These are phyloP conservation scores for Malassezia sp. DNA, from an alignment of 1,284 basidiomycete genomes.

Conservation along the genomic window DNA sequence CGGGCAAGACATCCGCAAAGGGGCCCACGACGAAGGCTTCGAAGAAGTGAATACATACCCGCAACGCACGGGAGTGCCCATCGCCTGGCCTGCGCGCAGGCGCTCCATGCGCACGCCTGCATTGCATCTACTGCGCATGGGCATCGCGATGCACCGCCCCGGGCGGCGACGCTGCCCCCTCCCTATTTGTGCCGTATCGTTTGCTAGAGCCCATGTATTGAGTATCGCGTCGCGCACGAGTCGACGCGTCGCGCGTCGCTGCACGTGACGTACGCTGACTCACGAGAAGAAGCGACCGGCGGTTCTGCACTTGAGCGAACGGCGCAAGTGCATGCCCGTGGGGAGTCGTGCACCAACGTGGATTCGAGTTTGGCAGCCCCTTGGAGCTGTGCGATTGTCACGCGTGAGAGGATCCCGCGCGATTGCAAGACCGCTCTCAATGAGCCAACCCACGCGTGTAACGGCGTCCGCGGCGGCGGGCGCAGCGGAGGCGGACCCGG, in stretches of 20 bases:
- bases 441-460: constrained; percentile 7
- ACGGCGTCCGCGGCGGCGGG: not conserved
- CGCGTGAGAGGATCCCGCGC: not conserved
- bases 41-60: too few species aligned
- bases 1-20: constrained; percentile 40
- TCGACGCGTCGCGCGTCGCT: not conserved
- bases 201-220: too few species aligned
- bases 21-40: constrained; percentile 34
- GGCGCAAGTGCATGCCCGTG: constrained; percentile 11
- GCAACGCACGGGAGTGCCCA: too few species aligned
- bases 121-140: too few species aligned
- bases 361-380: not conserved
- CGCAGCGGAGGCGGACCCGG: constrained; percentile 1
- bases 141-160: too few species aligned
- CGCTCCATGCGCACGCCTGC: too few species aligned
- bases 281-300: not conserved
- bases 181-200: too few species aligned
- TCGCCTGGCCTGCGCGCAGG: too few species aligned
- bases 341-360: constrained; percentile 10
- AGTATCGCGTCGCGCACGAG: not conserved
- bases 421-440: constrained; percentile 4
- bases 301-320: not conserved
- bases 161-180: too few species aligned
- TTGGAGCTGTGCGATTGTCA: not conserved
- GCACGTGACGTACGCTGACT: not conserved